Base-by-base conservation (phyloP, 352 stramenopile species). In the Phytophthora colocasiae region DNA sequence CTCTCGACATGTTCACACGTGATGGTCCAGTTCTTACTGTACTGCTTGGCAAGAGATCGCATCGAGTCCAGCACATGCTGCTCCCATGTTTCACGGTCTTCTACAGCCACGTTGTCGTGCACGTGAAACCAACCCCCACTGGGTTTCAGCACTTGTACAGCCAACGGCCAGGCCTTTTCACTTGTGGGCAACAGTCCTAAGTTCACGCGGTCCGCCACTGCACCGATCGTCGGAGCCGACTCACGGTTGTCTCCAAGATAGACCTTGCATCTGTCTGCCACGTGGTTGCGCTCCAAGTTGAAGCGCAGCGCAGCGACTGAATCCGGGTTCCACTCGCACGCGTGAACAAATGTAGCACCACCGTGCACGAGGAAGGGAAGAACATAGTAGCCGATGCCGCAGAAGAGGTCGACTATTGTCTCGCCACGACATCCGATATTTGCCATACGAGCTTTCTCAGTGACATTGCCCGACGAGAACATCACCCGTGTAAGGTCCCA, bases 321-420 rank as follows among this genome's bases (percentile, higher is more conserved):
- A 77, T 98, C 82, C 2, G 92, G 87, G 61, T 99, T 99, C 96
- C 96, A 99, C 71, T 99, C 97, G 60, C 94, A 98, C 14, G 94
- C 92, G 53, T 97, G 90, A 2, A 99, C 91, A 54, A 97, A 89
- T 3, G 73, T 66, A 2, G 93, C 96, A 9, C 90, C 87, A 34
- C 91, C 96, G 61, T 98, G 85, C 41, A 98, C 83, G 5, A 98
- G 78, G 50, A 98, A 98, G 0, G 96, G 97, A 17, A 99, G 73
- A 26, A 98, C 95, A 63, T 99, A 99, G 71, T 99, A 99, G 12
- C 97, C 97, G 71, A 99, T 99, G n/a, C 97, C 97, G 36, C 93
- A 96, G 61, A 98, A 99, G 44, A 99, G 81, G 65, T 99, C 97
- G 31, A 99, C 87, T 27, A 99, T 90, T 1, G 89, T 76, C 56